Conservation (phyloP, 176 grass and related monocot genomes). For the Chloris gayana region DNA sequence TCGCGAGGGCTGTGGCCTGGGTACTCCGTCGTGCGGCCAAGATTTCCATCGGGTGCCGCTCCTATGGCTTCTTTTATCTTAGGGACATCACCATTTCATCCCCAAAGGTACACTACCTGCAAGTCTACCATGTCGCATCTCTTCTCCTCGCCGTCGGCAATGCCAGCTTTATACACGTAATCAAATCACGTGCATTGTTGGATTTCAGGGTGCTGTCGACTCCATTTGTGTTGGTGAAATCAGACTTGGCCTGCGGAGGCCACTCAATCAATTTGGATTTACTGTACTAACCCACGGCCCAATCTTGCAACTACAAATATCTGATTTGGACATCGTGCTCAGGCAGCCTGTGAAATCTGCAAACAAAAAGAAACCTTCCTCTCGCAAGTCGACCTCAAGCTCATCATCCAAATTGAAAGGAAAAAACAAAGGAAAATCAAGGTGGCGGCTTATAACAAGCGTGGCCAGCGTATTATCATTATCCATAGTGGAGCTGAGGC, state of each 20-base stretch:
- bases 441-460: slow-evolving; percentile 67
- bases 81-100: slow-evolving; percentile 64
- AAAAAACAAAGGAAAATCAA: slow-evolving; percentile 52
- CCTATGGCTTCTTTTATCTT: slow-evolving; percentile 68
- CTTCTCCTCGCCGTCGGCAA: background rate
- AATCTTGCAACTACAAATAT: slow-evolving; percentile 70
- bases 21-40: slow-evolving; percentile 59
- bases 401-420: slow-evolving; percentile 51
- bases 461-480: slow-evolving; percentile 64
- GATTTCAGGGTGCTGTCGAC: slow-evolving; percentile 75
- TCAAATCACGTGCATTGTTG: too few relatives aligned
- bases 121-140: background rate
- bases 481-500: slow-evolving; percentile 65
- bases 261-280: slow-evolving; percentile 56
- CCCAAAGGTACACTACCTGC: slow-evolving; percentile 55
- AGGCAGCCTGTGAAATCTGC: slow-evolving; percentile 57
- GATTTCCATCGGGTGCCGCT: slow-evolving; percentile 64
- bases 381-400: slow-evolving; percentile 47
- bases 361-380: slow-evolving; percentile 64
- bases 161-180: background rate
- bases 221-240: slow-evolving; percentile 78
- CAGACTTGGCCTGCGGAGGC: slow-evolving; percentile 58
- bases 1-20: slow-evolving; percentile 56
- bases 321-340: slow-evolving; percentile 76
- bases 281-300: slow-evolving; percentile 52